Evolutionary conservation across 192 early-diverging fungal genomes (phyloP).

Genomic region (Backusella parvicylindrica): DNA sequence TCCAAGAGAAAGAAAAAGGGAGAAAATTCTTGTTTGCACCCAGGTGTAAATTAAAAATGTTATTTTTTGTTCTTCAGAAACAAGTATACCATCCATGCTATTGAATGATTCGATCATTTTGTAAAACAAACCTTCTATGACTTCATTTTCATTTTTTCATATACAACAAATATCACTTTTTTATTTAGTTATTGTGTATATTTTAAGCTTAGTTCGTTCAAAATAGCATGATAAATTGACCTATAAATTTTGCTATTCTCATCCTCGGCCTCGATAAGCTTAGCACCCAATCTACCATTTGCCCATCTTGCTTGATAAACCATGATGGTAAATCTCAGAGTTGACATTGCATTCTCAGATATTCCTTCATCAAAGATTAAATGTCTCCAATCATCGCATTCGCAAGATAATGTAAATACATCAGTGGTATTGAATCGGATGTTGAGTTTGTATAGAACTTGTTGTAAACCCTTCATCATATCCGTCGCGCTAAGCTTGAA

Average conservation of each 20-base stretch:
- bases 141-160: too few relatives aligned
- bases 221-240: slow-evolving; percentile 8
- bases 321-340: slow-evolving; percentile 3
- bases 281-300: slow-evolving; percentile 17
- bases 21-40: too few relatives aligned
- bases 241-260: slow-evolving; percentile 1
- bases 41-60: too few relatives aligned
- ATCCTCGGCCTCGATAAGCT: slow-evolving; percentile 17
- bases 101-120: too few relatives aligned
- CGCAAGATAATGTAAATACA: slow-evolving; percentile 1
- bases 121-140: too few relatives aligned
- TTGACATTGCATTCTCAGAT: neutral
- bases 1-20: too few relatives aligned
- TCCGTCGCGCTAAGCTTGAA: neutral
- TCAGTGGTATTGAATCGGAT: neutral
- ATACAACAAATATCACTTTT: too few relatives aligned
- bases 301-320: slow-evolving; percentile 25
- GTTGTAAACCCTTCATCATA: slow-evolving; percentile 8
- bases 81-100: too few relatives aligned
- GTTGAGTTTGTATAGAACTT: neutral
- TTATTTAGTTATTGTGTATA: neutral
- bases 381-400: neutral
- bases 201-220: slow-evolving; percentile 5
- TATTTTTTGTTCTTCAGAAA: too few relatives aligned
- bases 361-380: neutral